phyloP scores from a whole-genome alignment of 2,329 filamentous ascomycete genomes.

The Claviceps sp. region DNA sequence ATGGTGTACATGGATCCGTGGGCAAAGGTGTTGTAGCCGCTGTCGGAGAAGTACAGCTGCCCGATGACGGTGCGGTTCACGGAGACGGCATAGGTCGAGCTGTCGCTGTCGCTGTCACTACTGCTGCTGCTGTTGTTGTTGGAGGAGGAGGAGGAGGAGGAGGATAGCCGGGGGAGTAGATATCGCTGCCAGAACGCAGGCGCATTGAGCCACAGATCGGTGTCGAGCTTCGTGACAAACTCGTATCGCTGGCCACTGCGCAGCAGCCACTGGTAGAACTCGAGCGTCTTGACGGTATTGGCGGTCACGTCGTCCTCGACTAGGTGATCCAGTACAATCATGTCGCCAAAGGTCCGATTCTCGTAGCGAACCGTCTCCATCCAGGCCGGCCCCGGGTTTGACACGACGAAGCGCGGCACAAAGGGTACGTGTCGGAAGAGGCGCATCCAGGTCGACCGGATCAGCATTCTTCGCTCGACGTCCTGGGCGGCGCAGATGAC shows the following conservation, averaged over 20 bases:
- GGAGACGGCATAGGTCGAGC: slow-evolving; percentile 2
- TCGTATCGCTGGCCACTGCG: slow-evolving; percentile 12
- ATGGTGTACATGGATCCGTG: slow-evolving; percentile 22
- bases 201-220: slow-evolving; percentile 20
- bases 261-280: slow-evolving; percentile 20
- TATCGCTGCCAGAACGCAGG: slow-evolving; percentile 18
- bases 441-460: slow-evolving; percentile 20
- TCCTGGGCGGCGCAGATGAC: slow-evolving; percentile 18
- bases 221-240: slow-evolving; percentile 21
- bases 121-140: not conserved
- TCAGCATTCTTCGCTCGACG: slow-evolving; percentile 16
- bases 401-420: slow-evolving; percentile 18
- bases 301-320: slow-evolving; percentile 18
- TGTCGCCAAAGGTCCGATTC: slow-evolving; percentile 20
- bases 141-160: not conserved
- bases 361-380: slow-evolving; percentile 14
- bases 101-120: no score
- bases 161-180: slow-evolving; percentile 12
- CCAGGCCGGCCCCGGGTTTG: slow-evolving; percentile 17
- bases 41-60: slow-evolving; percentile 15
- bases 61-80: slow-evolving; percentile 16
- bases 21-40: slow-evolving; percentile 15
- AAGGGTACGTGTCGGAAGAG: slow-evolving; percentile 17
- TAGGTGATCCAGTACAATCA: slow-evolving; percentile 20
- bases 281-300: slow-evolving; percentile 21